Percentiles rank a stretch among this genome's conserved stretches.
These are phyloP conservation scores for Colletotrichum kahawae DNA, from an alignment of 2,329 filamentous ascomycete genomes.

Conservation along the genomic window DNA sequence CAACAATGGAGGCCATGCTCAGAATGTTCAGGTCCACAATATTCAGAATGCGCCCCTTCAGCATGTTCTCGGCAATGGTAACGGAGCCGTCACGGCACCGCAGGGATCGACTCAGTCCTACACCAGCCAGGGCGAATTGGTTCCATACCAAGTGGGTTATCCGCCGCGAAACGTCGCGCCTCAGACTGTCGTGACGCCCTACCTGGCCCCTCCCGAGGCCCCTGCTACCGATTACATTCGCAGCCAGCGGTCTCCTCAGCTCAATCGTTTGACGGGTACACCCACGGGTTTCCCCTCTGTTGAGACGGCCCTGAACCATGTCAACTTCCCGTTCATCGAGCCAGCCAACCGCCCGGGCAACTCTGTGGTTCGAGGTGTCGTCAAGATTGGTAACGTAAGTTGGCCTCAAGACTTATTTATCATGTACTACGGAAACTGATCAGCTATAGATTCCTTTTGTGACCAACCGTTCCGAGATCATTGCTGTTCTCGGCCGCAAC, in stretches of 20 bases:
- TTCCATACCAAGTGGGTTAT: neutral
- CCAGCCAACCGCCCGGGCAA: slow-evolving; percentile 28
- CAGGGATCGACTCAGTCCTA: neutral
- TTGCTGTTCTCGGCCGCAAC: slow-evolving; percentile 64
- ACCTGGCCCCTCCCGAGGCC: neutral
- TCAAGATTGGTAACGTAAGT: slow-evolving; percentile 58
- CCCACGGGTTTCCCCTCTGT: slow-evolving; percentile 37
- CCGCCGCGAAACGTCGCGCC: neutral
- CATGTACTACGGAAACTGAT: neutral
- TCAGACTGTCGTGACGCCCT: neutral
- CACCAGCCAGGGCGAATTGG: slow-evolving; percentile 1
- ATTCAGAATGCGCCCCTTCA: neutral
- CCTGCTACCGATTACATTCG: slow-evolving; percentile 24
- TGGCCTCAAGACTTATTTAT: neutral
- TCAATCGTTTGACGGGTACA: slow-evolving; percentile 41
- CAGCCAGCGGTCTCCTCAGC: slow-evolving; percentile 37
- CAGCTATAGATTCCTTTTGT: slow-evolving; percentile 59
- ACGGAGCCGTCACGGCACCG: neutral
- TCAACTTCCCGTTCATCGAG: slow-evolving; percentile 54
- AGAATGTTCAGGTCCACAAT: neutral
- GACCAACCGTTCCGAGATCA: slow-evolving; percentile 57
- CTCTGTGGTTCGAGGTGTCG: slow-evolving; percentile 40
- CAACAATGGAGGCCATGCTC: neutral
- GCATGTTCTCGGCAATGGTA: neutral
- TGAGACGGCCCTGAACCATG: slow-evolving; percentile 37